phyloP scores from a whole-genome alignment of 192 early-diverging fungal species.

The Coemansia sp. region DNA sequence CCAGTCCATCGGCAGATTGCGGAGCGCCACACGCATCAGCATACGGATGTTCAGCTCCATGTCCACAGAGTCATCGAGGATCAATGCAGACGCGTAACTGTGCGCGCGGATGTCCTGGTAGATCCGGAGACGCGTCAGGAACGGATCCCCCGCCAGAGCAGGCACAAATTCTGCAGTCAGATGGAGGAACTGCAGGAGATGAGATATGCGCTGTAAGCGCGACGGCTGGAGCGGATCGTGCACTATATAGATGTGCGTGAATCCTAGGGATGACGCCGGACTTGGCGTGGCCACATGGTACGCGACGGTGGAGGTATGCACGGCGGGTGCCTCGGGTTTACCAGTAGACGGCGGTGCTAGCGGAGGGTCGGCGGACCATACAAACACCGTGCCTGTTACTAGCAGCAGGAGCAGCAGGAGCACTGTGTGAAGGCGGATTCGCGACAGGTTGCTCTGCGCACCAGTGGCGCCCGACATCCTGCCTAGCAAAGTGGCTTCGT shows the following conservation, averaged over 20 bases:
- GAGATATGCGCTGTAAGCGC: constrained; percentile 11
- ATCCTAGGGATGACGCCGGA: constrained; percentile 13
- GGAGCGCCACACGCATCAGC: constrained; percentile 13
- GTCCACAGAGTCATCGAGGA: constrained; percentile 38
- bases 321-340: constrained; percentile 13
- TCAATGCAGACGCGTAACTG: constrained; percentile 18
- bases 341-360: constrained; percentile 7
- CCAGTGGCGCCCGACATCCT: background rate
- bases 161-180: constrained; percentile 11
- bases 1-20: constrained; percentile 23
- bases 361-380: background rate
- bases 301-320: constrained; percentile 14
- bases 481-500: background rate
- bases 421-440: background rate
- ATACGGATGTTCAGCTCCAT: constrained; percentile 38
- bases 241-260: constrained; percentile 37
- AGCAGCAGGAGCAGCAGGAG: background rate
- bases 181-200: constrained; percentile 12
- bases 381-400: background rate
- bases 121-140: constrained; percentile 7
- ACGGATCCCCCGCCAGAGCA: constrained; percentile 7
- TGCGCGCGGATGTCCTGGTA: constrained; percentile 20
- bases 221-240: constrained; percentile 16
- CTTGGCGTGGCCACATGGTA: constrained; percentile 10
- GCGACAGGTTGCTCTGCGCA: background rate